phyloP scores from a whole-genome alignment of 2,329 filamentous ascomycete genomes.

The Cercospora sesami region DNA sequence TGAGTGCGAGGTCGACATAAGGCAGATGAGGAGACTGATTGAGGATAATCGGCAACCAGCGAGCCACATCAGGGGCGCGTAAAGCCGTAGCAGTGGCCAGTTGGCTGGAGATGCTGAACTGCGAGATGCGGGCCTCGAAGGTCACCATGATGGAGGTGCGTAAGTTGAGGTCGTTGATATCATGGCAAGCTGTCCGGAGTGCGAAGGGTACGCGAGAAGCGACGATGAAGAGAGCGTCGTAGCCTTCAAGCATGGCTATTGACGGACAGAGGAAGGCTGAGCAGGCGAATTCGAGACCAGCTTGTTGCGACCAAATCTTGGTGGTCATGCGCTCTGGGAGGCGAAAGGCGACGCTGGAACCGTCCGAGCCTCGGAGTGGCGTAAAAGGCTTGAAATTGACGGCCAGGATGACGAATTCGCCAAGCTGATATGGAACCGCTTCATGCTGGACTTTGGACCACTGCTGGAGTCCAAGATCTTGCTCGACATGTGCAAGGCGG shows the following conservation, averaged over 20 bases:
- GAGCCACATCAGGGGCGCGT: slow-evolving; percentile 11
- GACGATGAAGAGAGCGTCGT: slow-evolving; percentile 23
- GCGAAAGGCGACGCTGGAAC: slow-evolving; percentile 50
- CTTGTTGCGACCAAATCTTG: slow-evolving; percentile 3
- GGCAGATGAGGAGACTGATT: slow-evolving; percentile 20
- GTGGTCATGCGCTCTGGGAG: slow-evolving; percentile 22
- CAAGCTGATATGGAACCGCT: slow-evolving; percentile 19
- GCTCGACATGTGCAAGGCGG: slow-evolving; percentile 18
- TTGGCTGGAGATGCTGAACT: slow-evolving; percentile 13
- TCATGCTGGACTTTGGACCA: slow-evolving; percentile 23
- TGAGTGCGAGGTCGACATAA: slow-evolving; percentile 20
- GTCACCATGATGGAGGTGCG: slow-evolving; percentile 1
- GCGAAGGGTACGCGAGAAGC: not conserved
- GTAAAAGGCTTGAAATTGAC: slow-evolving; percentile 18
- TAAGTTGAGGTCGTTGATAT: not conserved
- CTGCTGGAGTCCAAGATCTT: slow-evolving; percentile 17
- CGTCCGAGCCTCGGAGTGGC: slow-evolving; percentile 15
- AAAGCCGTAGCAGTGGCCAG: slow-evolving; percentile 18
- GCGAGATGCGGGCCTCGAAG: slow-evolving; percentile 9
- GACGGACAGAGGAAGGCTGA: not conserved
- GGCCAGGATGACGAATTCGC: slow-evolving; percentile 20
- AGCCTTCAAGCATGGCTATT: slow-evolving; percentile 11
- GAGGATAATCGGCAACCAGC: slow-evolving; percentile 22
- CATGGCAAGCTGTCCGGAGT: slow-evolving; percentile 4
- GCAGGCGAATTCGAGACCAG: not conserved